These are phyloP conservation scores for Mrakia hoshinonis DNA, from an alignment of 768 basidiomycete species.

Conservation along the genomic window DNA sequence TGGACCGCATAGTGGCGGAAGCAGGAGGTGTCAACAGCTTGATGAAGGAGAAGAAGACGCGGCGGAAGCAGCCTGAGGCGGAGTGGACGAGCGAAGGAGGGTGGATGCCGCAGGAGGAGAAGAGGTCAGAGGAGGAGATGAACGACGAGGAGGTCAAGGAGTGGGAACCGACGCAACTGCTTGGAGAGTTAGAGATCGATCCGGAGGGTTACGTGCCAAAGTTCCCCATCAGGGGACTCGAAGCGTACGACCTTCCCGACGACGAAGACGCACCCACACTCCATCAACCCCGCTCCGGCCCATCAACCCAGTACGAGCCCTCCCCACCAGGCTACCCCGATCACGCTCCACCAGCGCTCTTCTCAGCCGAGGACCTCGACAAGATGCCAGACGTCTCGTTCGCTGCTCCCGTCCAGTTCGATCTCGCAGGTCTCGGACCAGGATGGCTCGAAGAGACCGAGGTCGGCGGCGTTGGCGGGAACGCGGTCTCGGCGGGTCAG, in stretches of 20 bases:
- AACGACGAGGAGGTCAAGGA: constrained; percentile 1
- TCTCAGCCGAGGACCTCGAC: constrained; percentile 1
- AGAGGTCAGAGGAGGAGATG: background rate
- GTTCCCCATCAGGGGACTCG: background rate
- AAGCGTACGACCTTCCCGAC: background rate
- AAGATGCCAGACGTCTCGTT: constrained; percentile 4
- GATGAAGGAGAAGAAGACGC: background rate
- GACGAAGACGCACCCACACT: background rate
- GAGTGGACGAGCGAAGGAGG: background rate
- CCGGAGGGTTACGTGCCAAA: background rate
- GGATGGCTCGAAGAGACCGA: constrained; percentile 12
- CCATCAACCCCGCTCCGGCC: background rate
- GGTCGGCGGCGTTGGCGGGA: background rate
- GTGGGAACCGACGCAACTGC: constrained; percentile 21
- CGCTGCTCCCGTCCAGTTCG: background rate
- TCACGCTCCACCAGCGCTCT: background rate
- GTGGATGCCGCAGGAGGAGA: background rate
- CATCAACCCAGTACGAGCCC: background rate
- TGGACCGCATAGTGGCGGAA: background rate
- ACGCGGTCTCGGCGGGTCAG: background rate
- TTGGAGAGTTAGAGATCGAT: constrained; percentile 24
- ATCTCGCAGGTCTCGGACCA: constrained; percentile 8
- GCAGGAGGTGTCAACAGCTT: background rate
- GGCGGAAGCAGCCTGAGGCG: background rate
- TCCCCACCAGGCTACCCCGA: too few species aligned